Evolutionary conservation across 495 filamentous ascomycete genomes (phyloP), one percentile per base, ranked within the genome.

Genomic region (Halenospora varia): DNA sequence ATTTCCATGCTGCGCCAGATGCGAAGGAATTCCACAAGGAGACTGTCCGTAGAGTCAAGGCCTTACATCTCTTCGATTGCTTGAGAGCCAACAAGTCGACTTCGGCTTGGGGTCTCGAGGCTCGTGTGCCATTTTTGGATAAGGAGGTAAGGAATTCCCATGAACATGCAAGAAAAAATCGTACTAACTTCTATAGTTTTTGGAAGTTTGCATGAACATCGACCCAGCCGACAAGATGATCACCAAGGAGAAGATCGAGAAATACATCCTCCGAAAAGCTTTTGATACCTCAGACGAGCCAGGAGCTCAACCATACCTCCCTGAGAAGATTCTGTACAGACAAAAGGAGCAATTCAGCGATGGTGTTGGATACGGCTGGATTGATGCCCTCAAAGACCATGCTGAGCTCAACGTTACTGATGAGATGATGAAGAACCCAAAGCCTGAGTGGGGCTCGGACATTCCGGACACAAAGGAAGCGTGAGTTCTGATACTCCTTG

Each of bases 291-390:
- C 81, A 44, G 88, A 92, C 61, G 88, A 96, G 68, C 90, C 92
- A 2, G 83, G 77, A 41, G 77, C 79, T 15, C 72, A 85, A 64
- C 82, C 94, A 13, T 98, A 97, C 77, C 82, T 98, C 18, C 94
- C 94, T 26, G 87, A 94, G 15, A 84, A 94, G 67, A 97, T 98
- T 62, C 86, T 98, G 40, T 98, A 90, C 89, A 82, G 94, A 66
- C 94, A 98, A 77, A 98, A 98, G 82, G 94, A 98, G 77, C 95
- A 97, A 77, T 98, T 98, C 77, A 90, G 86, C 53, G 94, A 98
- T 68, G 94, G 94, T 71, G 95, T 98, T 60, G 94, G 94, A 55
- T 98, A 98, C 77, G 92, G 95, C 59, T 98, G 94, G 94, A 97
- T 97, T 73, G 95, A 98, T 69, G 89, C 85, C 15, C 81, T 98